Conservation (phyloP, 352 stramenopile genomes). For the Globisporangium barbulae region DNA sequence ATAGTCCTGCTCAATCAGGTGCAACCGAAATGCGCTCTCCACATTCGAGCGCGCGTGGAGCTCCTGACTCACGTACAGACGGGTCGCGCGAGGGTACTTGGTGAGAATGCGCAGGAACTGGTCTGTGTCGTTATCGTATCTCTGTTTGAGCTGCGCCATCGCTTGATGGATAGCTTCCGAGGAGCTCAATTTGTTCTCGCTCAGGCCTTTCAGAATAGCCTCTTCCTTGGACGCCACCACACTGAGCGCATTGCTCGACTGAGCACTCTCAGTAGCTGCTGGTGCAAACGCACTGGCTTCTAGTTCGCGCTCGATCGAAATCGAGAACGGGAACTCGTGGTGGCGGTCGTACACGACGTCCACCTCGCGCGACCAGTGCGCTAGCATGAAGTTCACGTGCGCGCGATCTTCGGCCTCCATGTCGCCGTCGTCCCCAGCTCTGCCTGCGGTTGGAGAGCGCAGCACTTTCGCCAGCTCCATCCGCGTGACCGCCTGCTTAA, state of each 20-base stretch:
- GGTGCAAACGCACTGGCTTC: constrained; percentile 7
- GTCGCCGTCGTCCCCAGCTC: not conserved
- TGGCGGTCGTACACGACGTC: constrained; percentile 35
- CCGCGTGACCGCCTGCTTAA: constrained; percentile 30
- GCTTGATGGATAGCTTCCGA: constrained; percentile 42
- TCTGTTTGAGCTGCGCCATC: constrained; percentile 29
- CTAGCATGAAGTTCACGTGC: constrained; percentile 38
- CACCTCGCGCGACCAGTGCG: constrained; percentile 48
- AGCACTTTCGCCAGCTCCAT: constrained; percentile 28
- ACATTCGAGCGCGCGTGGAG: constrained; percentile 32
- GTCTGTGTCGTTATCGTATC: constrained; percentile 24
- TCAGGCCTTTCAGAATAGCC: constrained; percentile 40
- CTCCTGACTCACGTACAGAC: constrained; percentile 41
- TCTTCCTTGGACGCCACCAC: constrained; percentile 29
- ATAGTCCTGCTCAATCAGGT: constrained; percentile 23
- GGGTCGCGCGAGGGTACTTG: constrained; percentile 41
- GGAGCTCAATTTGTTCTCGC: constrained; percentile 41
- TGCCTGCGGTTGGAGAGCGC: not conserved
- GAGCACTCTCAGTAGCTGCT: not conserved
- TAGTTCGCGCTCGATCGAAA: constrained; percentile 38
- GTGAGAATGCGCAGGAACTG: constrained; percentile 31
- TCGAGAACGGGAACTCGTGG: constrained; percentile 32
- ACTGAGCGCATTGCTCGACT: not conserved
- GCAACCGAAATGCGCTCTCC: constrained; percentile 29
- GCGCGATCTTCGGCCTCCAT: constrained; percentile 17